phyloP scores from a whole-genome alignment of 495 filamentous ascomycete genomes.

The Aspergillus sparsus region DNA sequence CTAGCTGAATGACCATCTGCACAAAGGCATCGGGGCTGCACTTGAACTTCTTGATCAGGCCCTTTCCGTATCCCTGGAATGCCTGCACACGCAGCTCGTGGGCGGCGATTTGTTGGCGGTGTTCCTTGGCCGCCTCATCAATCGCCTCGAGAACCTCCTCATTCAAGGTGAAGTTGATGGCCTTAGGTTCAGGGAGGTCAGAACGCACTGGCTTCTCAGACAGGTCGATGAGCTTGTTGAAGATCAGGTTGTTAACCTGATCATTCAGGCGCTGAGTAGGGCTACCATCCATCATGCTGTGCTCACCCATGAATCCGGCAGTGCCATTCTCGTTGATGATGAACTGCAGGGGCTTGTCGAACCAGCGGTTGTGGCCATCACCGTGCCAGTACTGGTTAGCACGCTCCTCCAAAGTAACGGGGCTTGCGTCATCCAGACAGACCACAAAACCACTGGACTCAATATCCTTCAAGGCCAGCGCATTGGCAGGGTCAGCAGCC shows the following conservation, averaged over 20 bases:
- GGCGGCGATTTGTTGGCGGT: constrained; percentile 72
- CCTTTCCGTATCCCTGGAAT: constrained; percentile 98
- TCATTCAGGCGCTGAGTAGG: constrained; percentile 96
- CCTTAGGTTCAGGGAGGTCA: constrained; percentile 75
- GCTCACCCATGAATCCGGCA: constrained; percentile 96
- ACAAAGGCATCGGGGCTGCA: constrained; percentile 97
- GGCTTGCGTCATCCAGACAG: constrained; percentile 90
- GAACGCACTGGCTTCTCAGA: constrained; percentile 73
- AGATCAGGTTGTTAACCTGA: constrained; percentile 84
- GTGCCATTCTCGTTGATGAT: constrained; percentile 98
- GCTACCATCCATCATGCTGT: constrained; percentile 99
- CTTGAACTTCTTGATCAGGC: constrained; percentile 99
- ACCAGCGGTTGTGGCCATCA: constrained; percentile 94
- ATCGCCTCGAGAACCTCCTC: constrained; percentile 72
- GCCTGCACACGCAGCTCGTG: constrained; percentile 93
- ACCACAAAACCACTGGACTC: constrained; percentile 90
- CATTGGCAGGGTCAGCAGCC: constrained; percentile 72
- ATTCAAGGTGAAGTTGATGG: constrained; percentile 75
- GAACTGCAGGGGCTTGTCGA: constrained; percentile 97
- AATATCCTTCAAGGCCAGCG: constrained; percentile 72
- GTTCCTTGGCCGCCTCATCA: constrained; percentile 71
- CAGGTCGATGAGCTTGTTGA: constrained; percentile 88
- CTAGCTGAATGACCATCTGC: constrained; percentile 98
- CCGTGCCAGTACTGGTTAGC: constrained; percentile 98
- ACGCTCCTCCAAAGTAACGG: constrained; percentile 93